These are phyloP conservation scores for Naganishia albida DNA, from an alignment of 1,284 basidiomycete genomes.

Conservation along the genomic window DNA sequence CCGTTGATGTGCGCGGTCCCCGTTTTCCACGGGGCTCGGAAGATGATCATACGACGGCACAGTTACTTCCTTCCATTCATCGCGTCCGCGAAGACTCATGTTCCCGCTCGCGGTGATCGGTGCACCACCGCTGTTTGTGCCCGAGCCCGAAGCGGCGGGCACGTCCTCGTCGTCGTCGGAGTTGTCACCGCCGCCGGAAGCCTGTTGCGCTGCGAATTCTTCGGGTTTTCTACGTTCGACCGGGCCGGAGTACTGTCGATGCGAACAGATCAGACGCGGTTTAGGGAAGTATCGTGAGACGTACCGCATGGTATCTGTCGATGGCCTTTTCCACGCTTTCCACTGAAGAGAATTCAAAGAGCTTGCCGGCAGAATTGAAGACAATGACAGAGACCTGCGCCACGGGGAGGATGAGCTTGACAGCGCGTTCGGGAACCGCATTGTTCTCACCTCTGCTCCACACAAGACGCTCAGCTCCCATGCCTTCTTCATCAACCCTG, in stretches of 20 bases:
- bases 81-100: constrained; percentile 33
- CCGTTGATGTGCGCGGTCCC: background rate
- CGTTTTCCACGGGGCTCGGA: background rate
- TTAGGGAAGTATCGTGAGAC: constrained; percentile 9
- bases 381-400: constrained; percentile 50
- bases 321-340: constrained; percentile 48
- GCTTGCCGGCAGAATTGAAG: constrained; percentile 50
- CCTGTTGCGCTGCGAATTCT: constrained; percentile 48
- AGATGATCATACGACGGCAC: constrained; percentile 18
- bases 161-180: constrained; percentile 28
- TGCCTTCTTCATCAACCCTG: constrained; percentile 55
- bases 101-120: constrained; percentile 25
- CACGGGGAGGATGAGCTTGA: background rate
- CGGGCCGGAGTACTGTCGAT: constrained; percentile 49
- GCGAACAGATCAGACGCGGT: constrained; percentile 3
- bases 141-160: constrained; percentile 14
- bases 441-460: constrained; percentile 43
- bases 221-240: constrained; percentile 52
- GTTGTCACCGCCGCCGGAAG: constrained; percentile 27
- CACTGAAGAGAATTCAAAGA: constrained; percentile 51
- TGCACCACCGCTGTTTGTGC: constrained; percentile 8
- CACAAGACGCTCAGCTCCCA: constrained; percentile 54
- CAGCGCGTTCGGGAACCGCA: no score
- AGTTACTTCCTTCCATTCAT: constrained; percentile 34
- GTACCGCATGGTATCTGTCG: constrained; percentile 50